Base-by-base conservation (phyloP, 1,284 basidiomycete genomes). In the Leucoagaricus sp. region DNA sequence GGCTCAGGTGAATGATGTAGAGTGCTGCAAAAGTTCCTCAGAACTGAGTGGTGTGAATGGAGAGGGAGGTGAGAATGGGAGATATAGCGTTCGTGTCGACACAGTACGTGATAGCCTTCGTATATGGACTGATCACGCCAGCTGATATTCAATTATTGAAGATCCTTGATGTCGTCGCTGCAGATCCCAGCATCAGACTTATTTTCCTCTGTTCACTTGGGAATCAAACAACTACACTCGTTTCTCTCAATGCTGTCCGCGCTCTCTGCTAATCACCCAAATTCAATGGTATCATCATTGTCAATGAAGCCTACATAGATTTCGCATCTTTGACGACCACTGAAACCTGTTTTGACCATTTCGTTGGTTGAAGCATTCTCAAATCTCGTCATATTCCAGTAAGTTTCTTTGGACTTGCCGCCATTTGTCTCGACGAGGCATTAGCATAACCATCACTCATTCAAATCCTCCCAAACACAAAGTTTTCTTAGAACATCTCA, bases 241-340 rank as follows among this genome's bases (percentile, higher is more conserved):
- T 99, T 53, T 82, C 93, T 0, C 81, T 96, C 12, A 67, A 77
- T 15, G 82, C 86, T 4, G 80, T 99, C 52, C 79, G 81, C 1
- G 69, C 81, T n/a, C 72, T 99, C 25, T 78, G 96, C 26, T 88
- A 95, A 29, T 93, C 93, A 71, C 79, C 85, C 3, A 76, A 79
- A 0, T 98, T 92, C 81, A 91, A 88, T 63, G 97, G 97, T 1
- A 84, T 99, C 58, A 87, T 98, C 40, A 82, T 97, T 23, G 89
- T 99, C 3, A 97, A 99, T 67, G 97, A 99, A 72, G 97, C 97
- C 0, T 99, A 99, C 74, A 93, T 99, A 67, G 97, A 99, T 71
- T 99, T 99, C 68, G 83, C 91, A 0, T 79, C 77, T 0, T 69
- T 78, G 31, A 58, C 59, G 5, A 61, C 66, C 19, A 58, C 60